Percentiles rank a stretch among this genome's conserved stretches.
These are phyloP conservation scores for Vicia villosa DNA, from an alignment of 306 rosid species.

Conservation along the genomic window DNA sequence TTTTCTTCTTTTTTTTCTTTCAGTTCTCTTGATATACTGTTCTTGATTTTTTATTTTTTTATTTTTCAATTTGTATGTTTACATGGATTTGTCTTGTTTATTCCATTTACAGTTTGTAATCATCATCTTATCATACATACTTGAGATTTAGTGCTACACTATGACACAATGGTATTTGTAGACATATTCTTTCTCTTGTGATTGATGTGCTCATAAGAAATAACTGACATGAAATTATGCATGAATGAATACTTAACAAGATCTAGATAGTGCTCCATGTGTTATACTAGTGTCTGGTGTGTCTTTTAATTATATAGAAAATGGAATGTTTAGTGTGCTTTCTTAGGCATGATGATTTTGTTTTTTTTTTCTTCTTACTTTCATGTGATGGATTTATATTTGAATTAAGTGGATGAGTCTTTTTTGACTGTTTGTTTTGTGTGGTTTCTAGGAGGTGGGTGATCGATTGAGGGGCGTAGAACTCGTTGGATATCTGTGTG, in stretches of 20 bases:
- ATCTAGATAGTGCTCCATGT: neutral
- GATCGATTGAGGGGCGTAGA: conserved; percentile 25
- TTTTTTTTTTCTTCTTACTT: neutral
- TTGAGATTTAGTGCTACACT: neutral
- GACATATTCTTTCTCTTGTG: conserved; percentile 1
- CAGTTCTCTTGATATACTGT: no score
- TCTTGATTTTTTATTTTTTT: no score
- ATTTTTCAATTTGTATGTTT: conserved; percentile 8
- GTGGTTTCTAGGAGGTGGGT: conserved; percentile 30
- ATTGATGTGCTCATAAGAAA: conserved; percentile 10
- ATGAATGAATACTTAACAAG: neutral
- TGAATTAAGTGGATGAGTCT: conserved; percentile 14
- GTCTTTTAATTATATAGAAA: conserved; percentile 1
- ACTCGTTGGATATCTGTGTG: conserved; percentile 20
- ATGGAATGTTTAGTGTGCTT: conserved; percentile 5
- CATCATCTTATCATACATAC: conserved; percentile 8
- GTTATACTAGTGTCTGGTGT: conserved; percentile 1
- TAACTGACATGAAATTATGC: conserved; percentile 1
- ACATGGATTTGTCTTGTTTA: conserved; percentile 29
- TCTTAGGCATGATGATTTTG: conserved; percentile 3
- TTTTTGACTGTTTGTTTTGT: conserved; percentile 28
- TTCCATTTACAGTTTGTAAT: conserved; percentile 7
- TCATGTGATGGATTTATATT: conserved; percentile 13
- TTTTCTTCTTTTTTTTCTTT: neutral
- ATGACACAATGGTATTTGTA: neutral